Base-by-base conservation (phyloP, 2,329 filamentous ascomycete species). In the Calonectria pseudoturangicola region DNA sequence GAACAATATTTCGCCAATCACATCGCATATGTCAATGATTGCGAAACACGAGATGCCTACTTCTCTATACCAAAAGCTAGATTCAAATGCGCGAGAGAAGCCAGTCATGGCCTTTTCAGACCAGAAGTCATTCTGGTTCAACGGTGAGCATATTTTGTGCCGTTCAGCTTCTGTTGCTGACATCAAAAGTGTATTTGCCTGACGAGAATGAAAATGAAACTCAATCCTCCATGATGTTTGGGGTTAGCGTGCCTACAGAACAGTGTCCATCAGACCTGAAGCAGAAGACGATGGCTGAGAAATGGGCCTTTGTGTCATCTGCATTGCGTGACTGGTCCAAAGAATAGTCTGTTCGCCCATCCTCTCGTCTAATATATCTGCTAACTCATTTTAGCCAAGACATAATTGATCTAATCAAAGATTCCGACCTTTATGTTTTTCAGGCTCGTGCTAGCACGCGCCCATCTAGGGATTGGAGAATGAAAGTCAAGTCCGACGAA, bases 211-310 rank as follows among this genome's bases (percentile, higher is more conserved):
- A 58, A 2, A 13, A 58, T 10, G 54, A 58, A 3, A 21, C 25
- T 3, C 54, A 41, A 33, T 58, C 54, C 25, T 58, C 54, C n/a
- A 58, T 58, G 33, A 58, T 58, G 54, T 58, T 58, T 15, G 54
- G 54, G 1, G 10, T 58, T 13, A n/a, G 15, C n/a, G 33, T 16
- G 9, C 54, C 54, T 2, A 27, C 3, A 21, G 54, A 39, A n/a
- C 13, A 6, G 5, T 58, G 54, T 18, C 54, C 54, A 25, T 1
- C 12, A 1, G 54, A 58, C 27, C 54, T 58, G 2, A 21, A 15
- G 12, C 7, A 58, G 1, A 41, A 25, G 12, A 16, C 33, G 2
- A 58, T 33, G 21, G 12, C 13, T 1, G 54, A 58, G 15, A 58
- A 58, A 33, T 58, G 54, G 54, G 15, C 25, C 13, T 58, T 58